Evolutionary conservation across 1,284 basidiomycete genomes (phyloP), one percentile per base, ranked within the genome.

Genomic region (Wolfiporia cocos): DNA sequence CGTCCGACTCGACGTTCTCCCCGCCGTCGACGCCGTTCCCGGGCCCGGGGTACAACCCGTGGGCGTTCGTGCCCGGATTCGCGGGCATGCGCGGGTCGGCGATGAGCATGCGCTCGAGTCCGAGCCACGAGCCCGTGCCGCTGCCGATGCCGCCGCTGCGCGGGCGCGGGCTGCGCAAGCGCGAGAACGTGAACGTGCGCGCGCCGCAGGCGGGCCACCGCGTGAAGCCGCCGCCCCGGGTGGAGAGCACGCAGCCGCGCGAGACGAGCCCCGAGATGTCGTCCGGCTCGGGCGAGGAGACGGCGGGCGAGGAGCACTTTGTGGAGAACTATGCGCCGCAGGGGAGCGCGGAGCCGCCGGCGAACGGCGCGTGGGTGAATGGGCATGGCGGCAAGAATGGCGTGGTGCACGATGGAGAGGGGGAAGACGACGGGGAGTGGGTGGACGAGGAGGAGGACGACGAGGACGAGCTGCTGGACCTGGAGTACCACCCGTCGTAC

Each of bases 231-330:
- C 85, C 84, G 1, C 81, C 81, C 12, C 69, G 86, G 7, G 85
- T 87, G 7, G 81, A 86, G 50, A 87, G 84, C 51, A 88, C 86
- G 1, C 83, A 87, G 53, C 84, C 86, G 6, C 66, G 83, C 37
- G 85, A 87, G 49, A 87, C 84, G 14, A 86, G 78, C 51, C 85
- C 82, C 0, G 86, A 87, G 61, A 71, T 73, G 23, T 79, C 76
- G 18, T 71, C 69, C 63, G 42, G 22, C 7, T 43, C 63, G 12
- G 74, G 74, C 0, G 74, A 78, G 53, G 74, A 76, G 56, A 78
- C 74, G 2, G 76, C 76, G 1, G 73, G 73, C 0, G 76, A 78
- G 52, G 71, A 68, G 20, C 70, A 71, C 48, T 71, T 70, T 5
- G 72, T 71, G 34, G 69, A 70, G 14, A 63, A 60, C 40, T 57